A percentile compares a stretch with the other conserved stretches of the same genome.
Evolutionary conservation across 1,284 basidiomycete genomes (phyloP).

Genomic region (Chiua sp.): DNA sequence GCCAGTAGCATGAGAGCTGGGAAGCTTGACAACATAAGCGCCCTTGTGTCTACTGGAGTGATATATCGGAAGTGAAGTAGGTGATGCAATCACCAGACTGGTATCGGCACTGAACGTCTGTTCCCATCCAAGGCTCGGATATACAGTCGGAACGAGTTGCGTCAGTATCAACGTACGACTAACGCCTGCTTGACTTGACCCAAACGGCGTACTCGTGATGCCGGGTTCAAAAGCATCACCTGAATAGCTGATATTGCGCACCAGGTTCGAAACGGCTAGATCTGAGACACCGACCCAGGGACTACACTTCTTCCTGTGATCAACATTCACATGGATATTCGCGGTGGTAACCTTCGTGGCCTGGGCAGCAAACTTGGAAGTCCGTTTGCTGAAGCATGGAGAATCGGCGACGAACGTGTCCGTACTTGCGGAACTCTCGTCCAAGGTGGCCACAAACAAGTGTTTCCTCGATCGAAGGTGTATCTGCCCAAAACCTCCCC

Average conservation of each 20-base stretch:
- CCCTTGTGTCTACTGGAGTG: conserved; percentile 5
- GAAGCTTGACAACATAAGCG: conserved; percentile 25
- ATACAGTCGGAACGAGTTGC: background rate
- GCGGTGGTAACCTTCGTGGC: background rate
- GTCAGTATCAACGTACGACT: background rate
- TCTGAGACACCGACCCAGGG: too few species aligned
- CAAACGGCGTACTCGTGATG: conserved; percentile 22
- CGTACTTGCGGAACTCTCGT: conserved; percentile 21
- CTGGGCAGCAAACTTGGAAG: conserved; percentile 12
- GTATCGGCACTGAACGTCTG: background rate
- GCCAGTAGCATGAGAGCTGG: background rate
- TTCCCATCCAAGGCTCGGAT: background rate
- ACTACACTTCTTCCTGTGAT: too few species aligned
- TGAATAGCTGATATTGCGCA: background rate
- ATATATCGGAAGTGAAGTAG: conserved; percentile 10
- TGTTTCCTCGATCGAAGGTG: conserved; percentile 8
- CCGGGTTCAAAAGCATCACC: conserved; percentile 19
- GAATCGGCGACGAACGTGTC: conserved; percentile 34
- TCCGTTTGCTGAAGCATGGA: conserved; percentile 20
- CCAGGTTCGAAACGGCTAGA: background rate
- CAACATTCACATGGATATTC: background rate
- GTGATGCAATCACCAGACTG: conserved; percentile 1
- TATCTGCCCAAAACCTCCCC: conserved; percentile 1
- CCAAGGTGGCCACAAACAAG: conserved; percentile 10
- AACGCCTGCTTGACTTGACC: background rate